Percentiles rank a stretch among this genome's conserved stretches.
Conservation (phyloP, 1,139 yeast genomes). For the Geotrichum europaeum region DNA sequence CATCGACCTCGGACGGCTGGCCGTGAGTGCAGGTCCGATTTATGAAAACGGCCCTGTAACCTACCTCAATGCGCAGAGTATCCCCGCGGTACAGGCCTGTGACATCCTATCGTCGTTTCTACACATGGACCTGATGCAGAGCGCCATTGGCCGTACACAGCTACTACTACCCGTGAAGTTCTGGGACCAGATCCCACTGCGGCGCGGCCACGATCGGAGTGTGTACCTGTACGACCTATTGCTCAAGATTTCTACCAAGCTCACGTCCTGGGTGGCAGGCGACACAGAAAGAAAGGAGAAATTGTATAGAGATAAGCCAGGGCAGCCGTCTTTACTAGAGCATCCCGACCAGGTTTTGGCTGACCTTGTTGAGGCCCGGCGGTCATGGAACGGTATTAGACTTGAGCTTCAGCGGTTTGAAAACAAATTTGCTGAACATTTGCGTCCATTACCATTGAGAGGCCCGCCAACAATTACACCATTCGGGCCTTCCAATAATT, state of each 20-base stretch:
- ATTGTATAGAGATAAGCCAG: neutral
- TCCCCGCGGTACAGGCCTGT: constrained; percentile 7
- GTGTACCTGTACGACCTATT: constrained; percentile 5
- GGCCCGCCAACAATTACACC: constrained; percentile 4
- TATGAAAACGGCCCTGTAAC: neutral
- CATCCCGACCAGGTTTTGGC: neutral
- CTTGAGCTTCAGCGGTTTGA: neutral
- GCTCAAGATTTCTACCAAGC: neutral
- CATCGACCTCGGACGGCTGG: constrained; percentile 4
- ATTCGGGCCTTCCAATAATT: constrained; percentile 3
- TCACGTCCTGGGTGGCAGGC: constrained; percentile 1
- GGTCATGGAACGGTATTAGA: neutral
- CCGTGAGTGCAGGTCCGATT: constrained; percentile 1
- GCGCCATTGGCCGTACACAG: constrained; percentile 12
- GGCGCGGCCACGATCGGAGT: neutral
- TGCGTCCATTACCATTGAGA: neutral
- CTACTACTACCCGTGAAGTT: constrained; percentile 9
- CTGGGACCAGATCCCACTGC: constrained; percentile 7
- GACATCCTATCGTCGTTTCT: constrained; percentile 10
- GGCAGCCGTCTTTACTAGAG: neutral
- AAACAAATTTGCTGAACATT: neutral
- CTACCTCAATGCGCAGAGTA: neutral
- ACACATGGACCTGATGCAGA: constrained; percentile 18
- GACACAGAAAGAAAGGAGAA: constrained; percentile 8
- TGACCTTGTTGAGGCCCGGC: neutral